Base-by-base conservation (phyloP, 2,329 filamentous ascomycete genomes). In the Colletotrichum viniferum region DNA sequence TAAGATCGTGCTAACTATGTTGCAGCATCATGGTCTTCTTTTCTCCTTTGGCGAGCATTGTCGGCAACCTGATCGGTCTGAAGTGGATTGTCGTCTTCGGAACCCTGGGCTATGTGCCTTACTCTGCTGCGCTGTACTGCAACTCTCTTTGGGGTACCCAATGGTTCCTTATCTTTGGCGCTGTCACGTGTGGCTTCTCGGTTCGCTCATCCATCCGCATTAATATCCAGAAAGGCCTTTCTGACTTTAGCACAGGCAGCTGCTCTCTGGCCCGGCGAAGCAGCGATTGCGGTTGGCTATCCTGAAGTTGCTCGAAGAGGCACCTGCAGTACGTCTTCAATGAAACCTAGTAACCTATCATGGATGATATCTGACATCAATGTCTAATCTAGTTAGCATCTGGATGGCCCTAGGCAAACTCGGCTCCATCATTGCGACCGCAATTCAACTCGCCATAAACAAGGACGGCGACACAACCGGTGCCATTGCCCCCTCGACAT, bases 391-490 rank as follows among this genome's bases (percentile, higher is more conserved):
- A 73, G 71, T 69, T 2, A 87, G 87, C 5, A 89, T 90, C 34
- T 90, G 88, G 88, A 85, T 90, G 9, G 86, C 87, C 4, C 85
- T 90, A 5, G 85, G 88, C 7, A 87, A 90, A 71, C 84, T 89
- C 7, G 88, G 88, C 3, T 88, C 89, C 67, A 84, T 90, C 30
- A 88, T 90, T 58, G 88, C 88, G 4, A 85, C 86, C 3, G 86
- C 88, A 0, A 88, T 90, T 34, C 86, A 88, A 28, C 84, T 90
- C 1, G 87, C 85, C 0, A 82, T 90, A 14, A 90, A 90, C 64
- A 83, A 85, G 70, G 83, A 84, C 12, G 81, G 84, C 21, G 83
- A 84, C 18, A 78, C 85, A 14, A 79, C 82, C 32, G 87, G 87
- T 18, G 86, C 87, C 65, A 86, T 88, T 8, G 83, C 84, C 0